Conservation (phyloP, 75 land plant species). For the Adiantum capillusveneris region DNA sequence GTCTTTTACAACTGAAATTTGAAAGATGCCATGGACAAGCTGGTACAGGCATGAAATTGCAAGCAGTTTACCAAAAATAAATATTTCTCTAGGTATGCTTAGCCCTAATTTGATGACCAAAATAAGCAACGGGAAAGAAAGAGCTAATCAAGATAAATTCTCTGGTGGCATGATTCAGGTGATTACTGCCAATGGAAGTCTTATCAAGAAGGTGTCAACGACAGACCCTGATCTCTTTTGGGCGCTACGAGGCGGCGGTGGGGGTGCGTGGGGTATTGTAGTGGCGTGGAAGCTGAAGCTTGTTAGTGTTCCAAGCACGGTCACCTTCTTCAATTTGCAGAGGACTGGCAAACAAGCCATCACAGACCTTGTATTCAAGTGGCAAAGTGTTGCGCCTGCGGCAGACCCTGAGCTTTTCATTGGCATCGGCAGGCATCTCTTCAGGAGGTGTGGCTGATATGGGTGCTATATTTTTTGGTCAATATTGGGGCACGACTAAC, state of each 20-base stretch:
- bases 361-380: slow-evolving; percentile 11
- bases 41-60: no score
- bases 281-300: no score
- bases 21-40: no score
- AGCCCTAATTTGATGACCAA: no score
- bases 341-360: slow-evolving; percentile 11
- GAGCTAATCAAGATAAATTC: no score
- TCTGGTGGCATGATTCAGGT: no score
- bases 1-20: no score
- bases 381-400: slow-evolving; percentile 27
- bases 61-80: no score
- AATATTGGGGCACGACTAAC: not conserved
- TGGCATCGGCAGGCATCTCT: not conserved
- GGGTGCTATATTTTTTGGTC: not conserved
- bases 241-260: slow-evolving; percentile 30
- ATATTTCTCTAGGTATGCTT: no score
- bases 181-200: slow-evolving; percentile 16
- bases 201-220: slow-evolving; percentile 2
- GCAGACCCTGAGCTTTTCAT: not conserved
- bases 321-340: slow-evolving; percentile 8
- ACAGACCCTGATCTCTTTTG: slow-evolving; percentile 20
- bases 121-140: no score
- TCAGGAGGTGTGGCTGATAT: not conserved
- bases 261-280: no score
- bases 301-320: slow-evolving; percentile 28